phyloP scores from a whole-genome alignment of 768 basidiomycete species.

The Termitomyces sp. region DNA sequence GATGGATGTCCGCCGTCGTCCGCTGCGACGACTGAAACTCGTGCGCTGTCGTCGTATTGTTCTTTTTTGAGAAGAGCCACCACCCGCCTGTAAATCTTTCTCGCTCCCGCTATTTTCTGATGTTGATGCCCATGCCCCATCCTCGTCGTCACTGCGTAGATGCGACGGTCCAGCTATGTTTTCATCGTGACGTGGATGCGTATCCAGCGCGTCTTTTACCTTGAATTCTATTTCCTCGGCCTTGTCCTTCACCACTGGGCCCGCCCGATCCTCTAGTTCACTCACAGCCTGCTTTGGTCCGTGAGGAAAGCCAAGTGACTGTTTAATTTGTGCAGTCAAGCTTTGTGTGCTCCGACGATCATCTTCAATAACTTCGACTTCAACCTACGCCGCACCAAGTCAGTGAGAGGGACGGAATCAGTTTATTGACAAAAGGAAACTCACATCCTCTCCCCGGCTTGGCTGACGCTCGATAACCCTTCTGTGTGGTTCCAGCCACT shows the following conservation, averaged over 20 bases:
- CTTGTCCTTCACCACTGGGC: slow-evolving; percentile 5
- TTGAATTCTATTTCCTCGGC: slow-evolving; percentile 13
- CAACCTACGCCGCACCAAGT: slow-evolving; percentile 41
- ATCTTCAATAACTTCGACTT: slow-evolving; percentile 59
- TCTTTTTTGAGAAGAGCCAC: slow-evolving; percentile 8
- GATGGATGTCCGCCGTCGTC: slow-evolving; percentile 14
- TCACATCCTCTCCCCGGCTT: slow-evolving; percentile 67
- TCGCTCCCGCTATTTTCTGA: slow-evolving; percentile 44
- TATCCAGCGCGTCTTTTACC: slow-evolving; percentile 12
- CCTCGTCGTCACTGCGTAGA: slow-evolving; percentile 41
- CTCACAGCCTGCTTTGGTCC: slow-evolving; percentile 9
- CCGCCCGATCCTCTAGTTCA: slow-evolving; percentile 9
- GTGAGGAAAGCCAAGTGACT: slow-evolving; percentile 12
- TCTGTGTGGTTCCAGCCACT: slow-evolving; percentile 74
- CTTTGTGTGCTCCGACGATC: slow-evolving; percentile 15
- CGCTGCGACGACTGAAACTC: slow-evolving; percentile 9
- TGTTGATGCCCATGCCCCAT: slow-evolving; percentile 68
- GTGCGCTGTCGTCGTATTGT: slow-evolving; percentile 7
- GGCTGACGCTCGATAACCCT: slow-evolving; percentile 58
- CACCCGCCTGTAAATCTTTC: not conserved
- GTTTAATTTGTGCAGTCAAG: slow-evolving; percentile 11
- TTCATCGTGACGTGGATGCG: slow-evolving; percentile 14
- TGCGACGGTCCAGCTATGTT: slow-evolving; percentile 9
- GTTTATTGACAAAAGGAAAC: slow-evolving; percentile 16
- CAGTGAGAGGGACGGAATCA: not conserved